phyloP scores from a whole-genome alignment of 805 yeast genomes.

The Saccharomycopsis guyanensis region DNA sequence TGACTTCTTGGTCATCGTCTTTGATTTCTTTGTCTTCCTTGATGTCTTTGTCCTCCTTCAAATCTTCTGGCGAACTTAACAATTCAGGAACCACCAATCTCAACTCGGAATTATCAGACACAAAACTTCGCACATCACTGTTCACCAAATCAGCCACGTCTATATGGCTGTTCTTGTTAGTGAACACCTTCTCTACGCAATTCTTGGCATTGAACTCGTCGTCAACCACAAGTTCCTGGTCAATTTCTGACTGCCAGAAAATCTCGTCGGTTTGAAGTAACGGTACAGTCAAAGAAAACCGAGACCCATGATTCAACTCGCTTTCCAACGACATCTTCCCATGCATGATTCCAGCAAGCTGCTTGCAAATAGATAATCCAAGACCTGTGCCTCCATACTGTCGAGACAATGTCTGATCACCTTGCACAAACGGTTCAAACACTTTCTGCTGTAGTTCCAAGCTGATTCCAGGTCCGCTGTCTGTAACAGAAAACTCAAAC shows the following conservation, averaged over 20 bases:
- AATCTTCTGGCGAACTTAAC: not conserved
- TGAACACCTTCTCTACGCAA: conserved; percentile 37
- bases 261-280: conserved; percentile 40
- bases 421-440: conserved; percentile 95
- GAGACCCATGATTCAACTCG: conserved; percentile 73
- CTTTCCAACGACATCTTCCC: conserved; percentile 76
- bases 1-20: too few species aligned
- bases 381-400: conserved; percentile 95
- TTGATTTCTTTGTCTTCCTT: too few species aligned
- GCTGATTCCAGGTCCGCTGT: conserved; percentile 94
- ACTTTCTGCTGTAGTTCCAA: conserved; percentile 72
- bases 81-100: not conserved
- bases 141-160: not conserved
- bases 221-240: conserved; percentile 39
- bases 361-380: conserved; percentile 84
- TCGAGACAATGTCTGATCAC: conserved; percentile 87
- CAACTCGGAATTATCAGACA: not conserved
- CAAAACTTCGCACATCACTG: not conserved
- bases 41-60: not conserved
- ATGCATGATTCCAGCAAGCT: conserved; percentile 83
- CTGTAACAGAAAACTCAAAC: conserved; percentile 66
- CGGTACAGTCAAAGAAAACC: conserved; percentile 75
- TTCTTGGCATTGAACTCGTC: conserved; percentile 60
- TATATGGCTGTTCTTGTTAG: conserved; percentile 9
- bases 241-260: conserved; percentile 20